phyloP scores from a whole-genome alignment of 2,329 filamentous ascomycete species.

The Daldinia sp. region DNA sequence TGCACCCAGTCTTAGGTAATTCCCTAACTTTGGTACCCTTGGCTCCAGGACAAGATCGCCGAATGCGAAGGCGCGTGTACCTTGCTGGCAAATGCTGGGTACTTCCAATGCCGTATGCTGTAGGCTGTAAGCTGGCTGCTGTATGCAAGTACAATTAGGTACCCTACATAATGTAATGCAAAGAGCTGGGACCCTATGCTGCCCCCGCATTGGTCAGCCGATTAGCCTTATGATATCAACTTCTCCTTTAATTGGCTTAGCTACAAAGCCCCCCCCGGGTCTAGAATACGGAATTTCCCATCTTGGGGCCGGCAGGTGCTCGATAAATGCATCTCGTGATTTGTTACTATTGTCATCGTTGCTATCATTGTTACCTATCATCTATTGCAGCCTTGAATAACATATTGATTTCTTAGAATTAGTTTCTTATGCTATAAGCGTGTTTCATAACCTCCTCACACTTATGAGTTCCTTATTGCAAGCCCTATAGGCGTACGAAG shows the following conservation, averaged over 20 bases:
- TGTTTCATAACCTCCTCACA: neutral
- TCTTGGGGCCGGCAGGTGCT: constrained; percentile 13
- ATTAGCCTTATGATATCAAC: constrained; percentile 27
- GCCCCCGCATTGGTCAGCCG: constrained; percentile 27
- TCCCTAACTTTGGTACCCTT: neutral
- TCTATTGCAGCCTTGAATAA: constrained; percentile 6
- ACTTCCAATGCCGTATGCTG: no score
- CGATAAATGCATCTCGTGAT: constrained; percentile 22
- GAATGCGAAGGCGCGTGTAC: constrained; percentile 12
- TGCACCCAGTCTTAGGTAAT: constrained; percentile 24
- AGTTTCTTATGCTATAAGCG: neutral
- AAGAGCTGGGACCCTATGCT: constrained; percentile 7
- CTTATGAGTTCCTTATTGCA: neutral
- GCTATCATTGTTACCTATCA: constrained; percentile 13
- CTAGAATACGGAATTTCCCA: constrained; percentile 24
- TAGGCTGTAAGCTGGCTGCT: no score
- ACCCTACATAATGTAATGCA: constrained; percentile 1
- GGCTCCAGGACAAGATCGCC: neutral
- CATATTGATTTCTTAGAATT: neutral
- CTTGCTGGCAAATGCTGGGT: constrained; percentile 5
- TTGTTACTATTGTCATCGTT: neutral
- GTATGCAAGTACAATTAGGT: neutral
- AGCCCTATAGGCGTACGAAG: no score
- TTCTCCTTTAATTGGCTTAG: constrained; percentile 22
- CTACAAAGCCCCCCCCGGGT: constrained; percentile 12